Conservation (phyloP, 2,329 filamentous ascomycete genomes). For the Pestalotiopsis fici region DNA sequence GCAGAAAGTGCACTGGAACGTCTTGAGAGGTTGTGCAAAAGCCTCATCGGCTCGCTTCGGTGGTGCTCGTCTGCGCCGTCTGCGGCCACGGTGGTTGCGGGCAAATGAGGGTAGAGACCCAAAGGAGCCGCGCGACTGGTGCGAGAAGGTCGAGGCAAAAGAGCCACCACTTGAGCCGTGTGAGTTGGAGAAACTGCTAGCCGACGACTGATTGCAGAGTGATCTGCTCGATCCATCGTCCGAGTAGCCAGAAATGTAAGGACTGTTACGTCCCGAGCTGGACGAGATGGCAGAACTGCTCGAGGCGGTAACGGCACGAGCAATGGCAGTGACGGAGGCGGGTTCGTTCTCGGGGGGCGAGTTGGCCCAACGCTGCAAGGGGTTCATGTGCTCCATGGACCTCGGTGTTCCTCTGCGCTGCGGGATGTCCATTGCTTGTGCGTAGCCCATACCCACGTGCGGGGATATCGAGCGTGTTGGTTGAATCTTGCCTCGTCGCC, state of each 20-base stretch:
- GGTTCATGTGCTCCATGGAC: constrained; percentile 55
- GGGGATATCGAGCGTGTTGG: constrained; percentile 70
- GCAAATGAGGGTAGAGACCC: constrained; percentile 46
- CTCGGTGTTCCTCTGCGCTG: constrained; percentile 54
- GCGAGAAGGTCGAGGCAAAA: constrained; percentile 60
- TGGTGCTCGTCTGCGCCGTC: constrained; percentile 49
- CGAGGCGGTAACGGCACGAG: constrained; percentile 56
- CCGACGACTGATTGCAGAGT: constrained; percentile 59
- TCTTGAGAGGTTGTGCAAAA: constrained; percentile 49
- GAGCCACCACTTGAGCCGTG: constrained; percentile 57
- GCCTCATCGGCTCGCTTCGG: constrained; percentile 37
- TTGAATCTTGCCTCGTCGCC: constrained; percentile 77
- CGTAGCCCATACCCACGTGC: constrained; percentile 60
- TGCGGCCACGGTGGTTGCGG: constrained; percentile 41
- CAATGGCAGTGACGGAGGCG: constrained; percentile 60
- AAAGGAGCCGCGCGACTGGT: constrained; percentile 58
- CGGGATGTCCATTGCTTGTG: constrained; percentile 74
- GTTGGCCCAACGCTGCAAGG: constrained; percentile 59
- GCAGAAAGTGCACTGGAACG: constrained; percentile 69
- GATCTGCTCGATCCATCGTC: constrained; percentile 63
- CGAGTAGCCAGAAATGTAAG: constrained; percentile 57
- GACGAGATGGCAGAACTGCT: constrained; percentile 34
- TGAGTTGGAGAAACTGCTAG: constrained; percentile 62
- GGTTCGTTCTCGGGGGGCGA: constrained; percentile 63
- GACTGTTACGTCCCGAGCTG: constrained; percentile 58